phyloP scores from a whole-genome alignment of 306 rosid genomes.

The Gynostemma pentaphyllum region DNA sequence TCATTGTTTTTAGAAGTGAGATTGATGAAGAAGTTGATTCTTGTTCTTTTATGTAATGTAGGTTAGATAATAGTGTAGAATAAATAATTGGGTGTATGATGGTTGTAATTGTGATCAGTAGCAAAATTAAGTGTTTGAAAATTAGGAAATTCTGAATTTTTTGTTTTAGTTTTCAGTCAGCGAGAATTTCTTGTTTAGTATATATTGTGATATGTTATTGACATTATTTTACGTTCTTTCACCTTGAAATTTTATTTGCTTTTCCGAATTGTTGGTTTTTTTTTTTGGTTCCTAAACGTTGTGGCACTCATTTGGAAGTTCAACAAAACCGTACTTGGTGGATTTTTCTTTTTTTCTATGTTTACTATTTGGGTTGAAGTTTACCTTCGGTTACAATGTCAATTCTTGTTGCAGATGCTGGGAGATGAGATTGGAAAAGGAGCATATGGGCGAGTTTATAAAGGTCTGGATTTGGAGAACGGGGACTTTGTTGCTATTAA shows the following conservation, averaged over 20 bases:
- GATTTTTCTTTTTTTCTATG: neutral
- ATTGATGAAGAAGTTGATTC: neutral
- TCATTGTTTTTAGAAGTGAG: neutral
- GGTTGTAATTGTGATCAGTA: neutral
- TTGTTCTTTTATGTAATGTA: neutral
- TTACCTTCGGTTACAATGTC: constrained; percentile 8
- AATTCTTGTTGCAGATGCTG: constrained; percentile 58
- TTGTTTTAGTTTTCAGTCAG: neutral
- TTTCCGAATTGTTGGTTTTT: neutral
- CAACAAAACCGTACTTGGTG: neutral
- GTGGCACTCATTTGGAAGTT: neutral
- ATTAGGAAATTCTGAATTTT: neutral
- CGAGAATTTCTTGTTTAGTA: neutral
- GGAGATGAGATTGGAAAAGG: constrained; percentile 99
- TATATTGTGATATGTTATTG: neutral
- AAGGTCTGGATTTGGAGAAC: constrained; percentile 95
- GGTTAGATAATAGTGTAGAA: neutral
- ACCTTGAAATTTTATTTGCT: neutral
- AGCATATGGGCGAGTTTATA: constrained; percentile 96
- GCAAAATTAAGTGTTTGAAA: neutral
- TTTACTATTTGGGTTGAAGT: neutral
- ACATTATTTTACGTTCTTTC: neutral
- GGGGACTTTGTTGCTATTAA: constrained; percentile 98
- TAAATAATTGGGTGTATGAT: neutral
- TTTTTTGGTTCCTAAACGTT: neutral